Evolutionary conservation across 768 basidiomycete genomes (phyloP).

Genomic region (Lactarius pseudohatsudake): DNA sequence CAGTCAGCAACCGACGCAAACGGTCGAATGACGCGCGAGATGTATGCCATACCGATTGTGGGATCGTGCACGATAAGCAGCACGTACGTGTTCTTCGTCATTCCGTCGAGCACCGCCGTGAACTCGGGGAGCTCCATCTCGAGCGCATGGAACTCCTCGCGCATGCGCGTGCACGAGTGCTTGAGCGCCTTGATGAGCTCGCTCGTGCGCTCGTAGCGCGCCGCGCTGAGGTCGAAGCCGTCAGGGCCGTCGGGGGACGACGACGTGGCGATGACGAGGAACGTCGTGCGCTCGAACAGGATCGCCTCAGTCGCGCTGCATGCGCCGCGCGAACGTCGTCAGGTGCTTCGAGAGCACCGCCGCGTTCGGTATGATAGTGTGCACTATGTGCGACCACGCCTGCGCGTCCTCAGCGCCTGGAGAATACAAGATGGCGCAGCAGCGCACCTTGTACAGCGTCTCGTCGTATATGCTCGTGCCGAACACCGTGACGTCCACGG

Average conservation of each 20-base stretch:
- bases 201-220: slow-evolving; percentile 82
- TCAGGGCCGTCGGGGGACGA: slow-evolving; percentile 43
- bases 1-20: slow-evolving; percentile 14
- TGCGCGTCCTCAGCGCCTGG: slow-evolving; percentile 34
- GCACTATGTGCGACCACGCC: slow-evolving; percentile 99
- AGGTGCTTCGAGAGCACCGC: slow-evolving; percentile 86
- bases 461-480: slow-evolving; percentile 98
- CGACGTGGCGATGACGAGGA: slow-evolving; percentile 93
- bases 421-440: slow-evolving; percentile 8
- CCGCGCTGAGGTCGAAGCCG: slow-evolving; percentile 51
- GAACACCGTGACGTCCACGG: slow-evolving; percentile 66
- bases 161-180: slow-evolving; percentile 80
- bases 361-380: slow-evolving; percentile 94
- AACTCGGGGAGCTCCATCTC: slow-evolving; percentile 86
- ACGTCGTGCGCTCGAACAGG: slow-evolving; percentile 95
- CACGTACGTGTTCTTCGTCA: slow-evolving; percentile 93
- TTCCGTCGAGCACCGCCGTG: slow-evolving; percentile 86
- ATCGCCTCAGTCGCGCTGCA: slow-evolving; percentile 93
- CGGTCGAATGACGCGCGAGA: slow-evolving; percentile 7
- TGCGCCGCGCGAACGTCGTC: slow-evolving; percentile 77
- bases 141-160: slow-evolving; percentile 81
- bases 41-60: slow-evolving; percentile 62
- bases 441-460: slow-evolving; percentile 81
- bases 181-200: slow-evolving; percentile 97
- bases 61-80: slow-evolving; percentile 88